phyloP scores from a whole-genome alignment of 106 monocot species.

The Xerophyta viscosa region DNA sequence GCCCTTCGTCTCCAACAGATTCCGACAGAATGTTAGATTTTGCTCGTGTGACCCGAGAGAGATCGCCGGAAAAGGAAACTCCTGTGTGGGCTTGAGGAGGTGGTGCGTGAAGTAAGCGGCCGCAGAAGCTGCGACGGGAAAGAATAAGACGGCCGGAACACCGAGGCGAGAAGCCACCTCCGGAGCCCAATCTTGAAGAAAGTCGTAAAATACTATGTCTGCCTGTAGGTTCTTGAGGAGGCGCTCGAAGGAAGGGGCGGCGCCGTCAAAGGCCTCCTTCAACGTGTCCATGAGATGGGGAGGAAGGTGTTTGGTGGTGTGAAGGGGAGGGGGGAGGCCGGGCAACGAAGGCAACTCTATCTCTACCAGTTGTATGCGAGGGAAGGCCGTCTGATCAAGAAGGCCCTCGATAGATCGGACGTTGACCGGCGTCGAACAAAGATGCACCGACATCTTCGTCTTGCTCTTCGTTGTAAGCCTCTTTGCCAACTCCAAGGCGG shows the following conservation, averaged over 20 bases:
- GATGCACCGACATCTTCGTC: constrained; percentile 14
- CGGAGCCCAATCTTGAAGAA: constrained; percentile 55
- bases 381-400: constrained; percentile 3
- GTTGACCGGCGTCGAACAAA: constrained; percentile 50
- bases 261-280: constrained; percentile 41
- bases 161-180: constrained; percentile 13
- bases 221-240: constrained; percentile 25
- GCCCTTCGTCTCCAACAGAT: constrained; percentile 3
- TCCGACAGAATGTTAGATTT: background rate
- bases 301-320: constrained; percentile 57
- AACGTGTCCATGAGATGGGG: constrained; percentile 36
- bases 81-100: constrained; percentile 1
- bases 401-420: constrained; percentile 15
- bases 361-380: constrained; percentile 33
- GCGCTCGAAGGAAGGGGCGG: constrained; percentile 19
- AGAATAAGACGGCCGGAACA: constrained; percentile 39
- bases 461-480: constrained; percentile 12
- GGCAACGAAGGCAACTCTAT: constrained; percentile 35
- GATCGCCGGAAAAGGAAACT: constrained; percentile 28
- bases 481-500: constrained; percentile 55
- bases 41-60: constrained; percentile 1
- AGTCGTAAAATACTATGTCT: constrained; percentile 53
- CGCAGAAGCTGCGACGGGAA: constrained; percentile 16
- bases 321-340: constrained; percentile 27
- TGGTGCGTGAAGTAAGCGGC: constrained; percentile 33